Base-by-base conservation (phyloP, 176 grass and related monocot species). In the Eleusine indica region DNA sequence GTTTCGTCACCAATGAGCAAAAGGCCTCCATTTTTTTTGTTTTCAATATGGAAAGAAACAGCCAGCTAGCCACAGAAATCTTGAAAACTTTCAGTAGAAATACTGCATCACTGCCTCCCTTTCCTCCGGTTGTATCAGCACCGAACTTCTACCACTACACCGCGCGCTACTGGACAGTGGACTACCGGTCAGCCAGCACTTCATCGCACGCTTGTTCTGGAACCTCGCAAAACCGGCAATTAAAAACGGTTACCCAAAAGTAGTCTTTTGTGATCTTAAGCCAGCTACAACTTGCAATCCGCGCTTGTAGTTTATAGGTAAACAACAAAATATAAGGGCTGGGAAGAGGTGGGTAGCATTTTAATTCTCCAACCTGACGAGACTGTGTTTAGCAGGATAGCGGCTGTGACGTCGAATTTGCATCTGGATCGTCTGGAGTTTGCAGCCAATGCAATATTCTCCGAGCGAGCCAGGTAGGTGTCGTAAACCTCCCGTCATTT, bases 141-240 rank as follows among this genome's bases (percentile, higher is more conserved):
- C 65, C 77, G 11, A 81, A 80, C 70, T 71, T 76, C 63, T 13
- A 1, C 1, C 63, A 52, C 42, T 43, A 58, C 84, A 42, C 62
- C 5, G 7, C 6, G 1, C 47, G 46, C n/a, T 80, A 16, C 42
- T 14, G 8, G 6, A 29, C 16, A 38, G 67, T 82, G 37, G 48
- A 70, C 44, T 65, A 18, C 52, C 51, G 66, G 53, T 76, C 66
- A 18, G 82, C 15, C 61, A 76, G 71, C 88, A 43, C 77, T 76
- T 52, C 13, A 68, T 62, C 16, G 66, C 17, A 43, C 30, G 25
- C 8, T 73, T 10, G 42, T 44, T 71, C 28, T 15, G 14, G 22
- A 35, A 83, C 56, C 67, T 71, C 11, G 52, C 16, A 0, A n/a
- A 64, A 29, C 53, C 8, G 42, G 41, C 57, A 5, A 19, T 42